phyloP scores from a whole-genome alignment of 768 basidiomycete genomes.

The Lenzites betulinus region DNA sequence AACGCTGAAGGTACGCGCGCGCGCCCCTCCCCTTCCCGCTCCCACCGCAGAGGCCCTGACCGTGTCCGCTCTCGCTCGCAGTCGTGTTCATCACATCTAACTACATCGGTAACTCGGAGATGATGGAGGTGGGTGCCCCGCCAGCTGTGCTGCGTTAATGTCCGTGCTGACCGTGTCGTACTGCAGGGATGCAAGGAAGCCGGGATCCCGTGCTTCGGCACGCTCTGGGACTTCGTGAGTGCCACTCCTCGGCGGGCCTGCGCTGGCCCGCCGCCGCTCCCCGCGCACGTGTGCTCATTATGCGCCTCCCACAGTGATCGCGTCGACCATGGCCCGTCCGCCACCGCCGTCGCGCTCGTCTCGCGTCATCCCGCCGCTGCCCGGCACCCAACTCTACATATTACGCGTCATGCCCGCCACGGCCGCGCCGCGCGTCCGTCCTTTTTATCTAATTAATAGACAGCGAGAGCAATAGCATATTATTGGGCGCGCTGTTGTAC shows the following conservation, averaged over 20 bases:
- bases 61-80: conserved; percentile 2
- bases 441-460: conserved; percentile 10
- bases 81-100: conserved; percentile 87
- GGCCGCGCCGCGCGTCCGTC: not conserved
- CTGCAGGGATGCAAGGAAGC: conserved; percentile 25
- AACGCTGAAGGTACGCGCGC: conserved; percentile 58
- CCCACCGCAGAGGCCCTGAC: conserved; percentile 3
- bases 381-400: no score
- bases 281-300: not conserved
- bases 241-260: not conserved
- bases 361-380: not conserved
- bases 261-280: not conserved
- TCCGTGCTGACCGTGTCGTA: conserved; percentile 8
- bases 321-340: not conserved
- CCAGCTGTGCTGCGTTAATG: not conserved
- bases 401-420: not conserved
- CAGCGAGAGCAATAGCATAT: conserved; percentile 10
- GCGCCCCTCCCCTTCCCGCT: not conserved
- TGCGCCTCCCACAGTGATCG: conserved; percentile 12
- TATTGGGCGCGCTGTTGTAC: conserved; percentile 12
- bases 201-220: conserved; percentile 31
- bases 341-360: not conserved
- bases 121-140: conserved; percentile 71
- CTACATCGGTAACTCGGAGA: conserved; percentile 73
- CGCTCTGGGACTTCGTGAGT: conserved; percentile 36